Evolutionary conservation across 2,329 filamentous ascomycete genomes (phyloP).

Genomic region (Lasiodiplodia sp.): DNA sequence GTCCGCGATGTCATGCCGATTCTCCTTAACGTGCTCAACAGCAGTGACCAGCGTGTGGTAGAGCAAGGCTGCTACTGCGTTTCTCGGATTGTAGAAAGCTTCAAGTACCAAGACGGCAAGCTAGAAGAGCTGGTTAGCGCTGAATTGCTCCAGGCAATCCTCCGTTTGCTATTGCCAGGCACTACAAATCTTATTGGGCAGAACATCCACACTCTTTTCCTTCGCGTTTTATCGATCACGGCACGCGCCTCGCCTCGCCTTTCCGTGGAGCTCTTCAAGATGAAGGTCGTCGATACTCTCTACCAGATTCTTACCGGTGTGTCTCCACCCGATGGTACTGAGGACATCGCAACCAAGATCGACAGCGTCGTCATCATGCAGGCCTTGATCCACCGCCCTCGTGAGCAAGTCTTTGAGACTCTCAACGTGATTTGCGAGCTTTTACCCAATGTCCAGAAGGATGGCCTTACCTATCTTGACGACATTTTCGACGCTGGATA

Average conservation of each 20-base stretch:
- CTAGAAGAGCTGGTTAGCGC: slow-evolving; percentile 92
- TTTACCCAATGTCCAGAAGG: slow-evolving; percentile 74
- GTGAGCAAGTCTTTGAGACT: slow-evolving; percentile 96
- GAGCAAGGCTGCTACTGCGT: slow-evolving; percentile 97
- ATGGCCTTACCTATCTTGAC: slow-evolving; percentile 60
- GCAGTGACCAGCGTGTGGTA: slow-evolving; percentile 94
- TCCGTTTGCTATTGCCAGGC: slow-evolving; percentile 87
- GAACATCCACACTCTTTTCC: slow-evolving; percentile 94
- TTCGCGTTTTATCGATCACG: slow-evolving; percentile 88
- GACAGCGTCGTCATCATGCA: slow-evolving; percentile 99
- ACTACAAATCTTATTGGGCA: slow-evolving; percentile 94
- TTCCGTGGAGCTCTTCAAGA: slow-evolving; percentile 89
- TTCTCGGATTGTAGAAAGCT: slow-evolving; percentile 95
- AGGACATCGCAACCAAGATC: slow-evolving; percentile 83
- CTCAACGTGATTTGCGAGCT: slow-evolving; percentile 97
- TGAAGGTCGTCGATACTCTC: slow-evolving; percentile 95
- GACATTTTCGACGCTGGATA: slow-evolving; percentile 59
- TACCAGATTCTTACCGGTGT: slow-evolving; percentile 98
- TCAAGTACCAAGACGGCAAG: slow-evolving; percentile 85
- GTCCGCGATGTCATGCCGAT: slow-evolving; percentile 97
- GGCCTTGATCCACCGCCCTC: slow-evolving; percentile 90
- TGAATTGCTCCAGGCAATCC: slow-evolving; percentile 81
- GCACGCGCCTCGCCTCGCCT: slow-evolving; percentile 86
- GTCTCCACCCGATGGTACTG: slow-evolving; percentile 80
- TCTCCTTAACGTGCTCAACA: slow-evolving; percentile 85